A percentile compares a stretch with the other conserved stretches of the same genome.
These are phyloP conservation scores for Neocucurbitaria cava DNA, from an alignment of 2,329 filamentous ascomycete species.

Conservation along the genomic window DNA sequence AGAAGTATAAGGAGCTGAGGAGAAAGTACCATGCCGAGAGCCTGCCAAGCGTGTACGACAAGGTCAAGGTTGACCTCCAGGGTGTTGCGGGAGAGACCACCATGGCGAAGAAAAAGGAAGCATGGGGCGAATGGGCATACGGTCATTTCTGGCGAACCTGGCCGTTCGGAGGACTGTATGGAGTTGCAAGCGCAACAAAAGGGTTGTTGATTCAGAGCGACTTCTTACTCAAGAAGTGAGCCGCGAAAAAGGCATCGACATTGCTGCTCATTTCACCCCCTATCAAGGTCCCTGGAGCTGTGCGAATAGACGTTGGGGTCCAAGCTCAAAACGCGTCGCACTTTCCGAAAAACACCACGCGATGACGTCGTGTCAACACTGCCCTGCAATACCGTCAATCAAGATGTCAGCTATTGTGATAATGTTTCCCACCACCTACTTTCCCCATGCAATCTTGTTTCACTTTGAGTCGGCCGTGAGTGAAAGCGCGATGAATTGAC, in stretches of 20 bases:
- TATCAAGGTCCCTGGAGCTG: not conserved
- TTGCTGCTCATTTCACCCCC: not conserved
- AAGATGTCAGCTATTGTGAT: constrained; percentile 1
- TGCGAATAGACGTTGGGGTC: not conserved
- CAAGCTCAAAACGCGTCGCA: constrained; percentile 4
- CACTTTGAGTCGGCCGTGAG: not conserved
- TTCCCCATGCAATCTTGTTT: not conserved
- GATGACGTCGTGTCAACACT: constrained; percentile 9
- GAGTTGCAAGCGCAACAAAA: constrained; percentile 47
- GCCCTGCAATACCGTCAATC: not conserved
- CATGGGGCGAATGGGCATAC: constrained; percentile 39
- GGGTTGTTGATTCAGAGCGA: constrained; percentile 41
- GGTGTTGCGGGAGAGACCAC: constrained; percentile 35
- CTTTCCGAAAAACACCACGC: not conserved
- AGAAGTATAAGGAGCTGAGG: constrained; percentile 69
- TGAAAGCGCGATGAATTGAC: constrained; percentile 24
- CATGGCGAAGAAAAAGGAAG: constrained; percentile 11
- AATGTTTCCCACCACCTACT: not conserved
- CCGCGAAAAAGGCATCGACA: too few species aligned
- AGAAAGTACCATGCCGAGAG: constrained; percentile 68
- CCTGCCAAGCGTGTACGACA: constrained; percentile 74
- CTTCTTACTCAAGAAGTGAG: constrained; percentile 42
- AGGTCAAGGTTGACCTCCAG: constrained; percentile 59
- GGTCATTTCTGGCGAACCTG: constrained; percentile 42
- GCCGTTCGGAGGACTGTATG: constrained; percentile 50